Percentiles rank a stretch among this genome's conserved stretches.
These are phyloP conservation scores for Chloris gayana DNA, from an alignment of 176 grass and related monocot species.

Conservation along the genomic window DNA sequence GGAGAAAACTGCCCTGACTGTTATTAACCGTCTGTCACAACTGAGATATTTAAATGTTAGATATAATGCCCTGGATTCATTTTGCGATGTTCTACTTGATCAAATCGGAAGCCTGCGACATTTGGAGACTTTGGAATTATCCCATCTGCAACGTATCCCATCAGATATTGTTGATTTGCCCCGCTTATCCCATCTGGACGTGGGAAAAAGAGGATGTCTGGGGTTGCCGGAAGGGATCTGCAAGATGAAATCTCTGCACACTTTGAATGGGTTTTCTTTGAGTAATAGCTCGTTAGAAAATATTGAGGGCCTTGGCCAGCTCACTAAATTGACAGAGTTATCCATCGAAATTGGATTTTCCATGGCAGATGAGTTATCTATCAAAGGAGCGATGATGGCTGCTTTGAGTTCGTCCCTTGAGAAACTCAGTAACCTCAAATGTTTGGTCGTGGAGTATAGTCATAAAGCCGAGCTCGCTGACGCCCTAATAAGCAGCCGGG, in stretches of 20 bases:
- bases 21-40: not conserved
- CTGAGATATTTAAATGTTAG: not conserved
- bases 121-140: not conserved
- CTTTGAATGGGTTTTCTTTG: not conserved
- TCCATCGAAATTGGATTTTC: too few species aligned
- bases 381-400: not conserved
- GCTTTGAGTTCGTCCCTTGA: not conserved
- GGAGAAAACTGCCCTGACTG: not conserved
- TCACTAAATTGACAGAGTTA: not conserved
- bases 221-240: not conserved
- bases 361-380: too few species aligned
- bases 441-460: too few species aligned
- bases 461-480: not conserved
- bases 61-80: rapidly evolving
- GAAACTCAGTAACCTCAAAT: not conserved
- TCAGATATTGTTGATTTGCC: not conserved
- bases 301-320: not conserved
- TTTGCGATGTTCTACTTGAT: not conserved
- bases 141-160: rapidly evolving
- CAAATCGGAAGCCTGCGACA: not conserved
- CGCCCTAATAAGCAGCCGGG: not conserved
- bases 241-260: not conserved
- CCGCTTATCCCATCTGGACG: not conserved
- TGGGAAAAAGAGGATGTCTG: rapidly evolving
- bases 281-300: not conserved